A percentile compares a stretch with the other conserved stretches of the same genome.
Evolutionary conservation across 2,329 filamentous ascomycete genomes (phyloP).

Genomic region (Sclerotiophoma versabilis): DNA sequence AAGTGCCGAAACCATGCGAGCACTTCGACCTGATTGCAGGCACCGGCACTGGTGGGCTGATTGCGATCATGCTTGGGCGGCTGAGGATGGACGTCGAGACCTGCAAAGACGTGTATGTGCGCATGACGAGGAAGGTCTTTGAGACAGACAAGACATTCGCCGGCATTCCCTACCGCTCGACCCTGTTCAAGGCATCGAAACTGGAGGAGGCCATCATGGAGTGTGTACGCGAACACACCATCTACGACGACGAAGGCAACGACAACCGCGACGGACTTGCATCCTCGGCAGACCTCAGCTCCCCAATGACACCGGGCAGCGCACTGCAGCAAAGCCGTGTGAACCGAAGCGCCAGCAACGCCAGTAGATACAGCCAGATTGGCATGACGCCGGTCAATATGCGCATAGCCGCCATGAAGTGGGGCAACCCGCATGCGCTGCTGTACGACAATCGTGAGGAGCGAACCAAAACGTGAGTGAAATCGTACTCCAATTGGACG

Average conservation of each 20-base stretch:
- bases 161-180: slow-evolving; percentile 92
- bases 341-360: slow-evolving; percentile 75
- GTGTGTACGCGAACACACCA: slow-evolving; percentile 80
- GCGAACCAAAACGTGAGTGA: slow-evolving; percentile 86
- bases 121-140: slow-evolving; percentile 92
- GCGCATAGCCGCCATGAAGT: slow-evolving; percentile 58
- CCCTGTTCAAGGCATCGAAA: slow-evolving; percentile 95
- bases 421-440: slow-evolving; percentile 82
- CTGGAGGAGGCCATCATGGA: slow-evolving; percentile 92
- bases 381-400: slow-evolving; percentile 67
- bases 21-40: slow-evolving; percentile 98
- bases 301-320: slow-evolving; percentile 51
- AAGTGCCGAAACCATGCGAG: slow-evolving; percentile 97
- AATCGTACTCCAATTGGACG: accelerated
- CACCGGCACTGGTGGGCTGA: slow-evolving; percentile 92
- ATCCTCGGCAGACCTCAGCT: slow-evolving; percentile 52
- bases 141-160: slow-evolving; percentile 98
- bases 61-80: slow-evolving; percentile 95
- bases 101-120: slow-evolving; percentile 96
- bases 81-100: slow-evolving; percentile 92
- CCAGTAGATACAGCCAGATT: slow-evolving; percentile 83
- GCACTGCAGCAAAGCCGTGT: slow-evolving; percentile 34
- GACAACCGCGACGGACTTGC: slow-evolving; percentile 61
- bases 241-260: slow-evolving; percentile 82
- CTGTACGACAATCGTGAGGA: slow-evolving; percentile 89